Percentiles rank a stretch among this genome's conserved stretches.
These are phyloP conservation scores for Oxytropis ochrocephala DNA, from an alignment of 306 rosid genomes.

Conservation along the genomic window DNA sequence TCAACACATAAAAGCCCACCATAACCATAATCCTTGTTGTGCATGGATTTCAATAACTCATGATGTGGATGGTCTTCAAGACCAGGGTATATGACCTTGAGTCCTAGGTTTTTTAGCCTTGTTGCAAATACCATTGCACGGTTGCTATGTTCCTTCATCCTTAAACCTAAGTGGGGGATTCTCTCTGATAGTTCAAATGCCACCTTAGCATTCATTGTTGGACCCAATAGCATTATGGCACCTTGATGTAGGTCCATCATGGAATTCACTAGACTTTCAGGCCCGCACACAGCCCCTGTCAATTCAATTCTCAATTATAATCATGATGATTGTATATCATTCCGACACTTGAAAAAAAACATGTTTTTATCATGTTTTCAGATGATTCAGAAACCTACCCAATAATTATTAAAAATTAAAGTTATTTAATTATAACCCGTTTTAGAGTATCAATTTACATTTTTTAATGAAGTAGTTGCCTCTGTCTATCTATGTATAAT, in stretches of 20 bases:
- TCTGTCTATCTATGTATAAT: no score
- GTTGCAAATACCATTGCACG: conserved; percentile 56
- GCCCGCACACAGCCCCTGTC: conserved; percentile 82
- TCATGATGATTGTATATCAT: no score
- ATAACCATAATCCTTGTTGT: conserved; percentile 63
- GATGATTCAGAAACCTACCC: no score
- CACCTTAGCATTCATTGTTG: conserved; percentile 89
- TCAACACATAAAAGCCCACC: conserved; percentile 81
- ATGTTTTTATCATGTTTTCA: neutral
- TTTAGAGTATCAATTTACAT: neutral
- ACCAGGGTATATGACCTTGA: conserved; percentile 81
- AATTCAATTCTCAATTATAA: neutral
- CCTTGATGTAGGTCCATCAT: conserved; percentile 99
- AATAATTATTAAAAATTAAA: no score
- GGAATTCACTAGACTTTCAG: conserved; percentile 62
- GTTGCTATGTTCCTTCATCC: conserved; percentile 77
- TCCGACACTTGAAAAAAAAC: no score
- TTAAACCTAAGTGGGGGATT: conserved; percentile 64
- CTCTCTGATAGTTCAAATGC: conserved; percentile 88
- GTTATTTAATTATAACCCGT: neutral
- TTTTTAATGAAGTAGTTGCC: no score
- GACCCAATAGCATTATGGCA: conserved; percentile 76
- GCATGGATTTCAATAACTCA: conserved; percentile 43
- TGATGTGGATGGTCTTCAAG: conserved; percentile 74
- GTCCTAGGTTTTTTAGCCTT: conserved; percentile 50